A percentile compares a stretch with the other conserved stretches of the same genome.
Conservation (phyloP, 805 yeast genomes). For the Zygotorulaspora sp. region DNA sequence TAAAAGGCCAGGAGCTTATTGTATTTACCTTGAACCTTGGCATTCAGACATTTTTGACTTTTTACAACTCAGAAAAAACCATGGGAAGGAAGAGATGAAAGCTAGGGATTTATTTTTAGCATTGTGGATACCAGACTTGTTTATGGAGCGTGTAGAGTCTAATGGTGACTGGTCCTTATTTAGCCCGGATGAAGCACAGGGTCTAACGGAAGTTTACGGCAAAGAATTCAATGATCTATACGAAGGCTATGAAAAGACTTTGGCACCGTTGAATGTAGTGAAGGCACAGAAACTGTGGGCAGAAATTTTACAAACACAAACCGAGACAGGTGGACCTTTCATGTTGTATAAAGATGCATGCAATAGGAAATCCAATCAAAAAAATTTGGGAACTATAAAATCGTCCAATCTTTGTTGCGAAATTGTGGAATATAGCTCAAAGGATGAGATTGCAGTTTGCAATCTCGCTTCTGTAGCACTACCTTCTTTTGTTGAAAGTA, state of each 20-base stretch:
- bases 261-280: constrained; percentile 55
- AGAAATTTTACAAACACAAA: constrained; percentile 81
- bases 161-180: constrained; percentile 81
- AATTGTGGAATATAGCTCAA: constrained; percentile 82
- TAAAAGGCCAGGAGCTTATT: constrained; percentile 95
- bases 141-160: constrained; percentile 83
- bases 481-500: constrained; percentile 61
- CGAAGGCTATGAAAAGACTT: constrained; percentile 62
- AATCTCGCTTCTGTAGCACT: constrained; percentile 86
- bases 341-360: constrained; percentile 90
- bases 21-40: constrained; percentile 93
- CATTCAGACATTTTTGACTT: constrained; percentile 85
- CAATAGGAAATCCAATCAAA: constrained; percentile 79
- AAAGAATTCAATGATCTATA: constrained; percentile 71
- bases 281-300: constrained; percentile 88
- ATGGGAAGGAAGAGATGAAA: constrained; percentile 88
- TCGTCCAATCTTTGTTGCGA: constrained; percentile 93
- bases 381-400: constrained; percentile 85
- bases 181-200: constrained; percentile 84
- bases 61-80: constrained; percentile 81
- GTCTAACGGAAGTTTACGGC: constrained; percentile 75
- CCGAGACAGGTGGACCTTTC: constrained; percentile 94
- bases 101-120: constrained; percentile 91
- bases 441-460: constrained; percentile 90
- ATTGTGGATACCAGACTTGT: constrained; percentile 89